Conservation (phyloP, 2,329 filamentous ascomycete species). For the Dactylella cylindrospora region DNA sequence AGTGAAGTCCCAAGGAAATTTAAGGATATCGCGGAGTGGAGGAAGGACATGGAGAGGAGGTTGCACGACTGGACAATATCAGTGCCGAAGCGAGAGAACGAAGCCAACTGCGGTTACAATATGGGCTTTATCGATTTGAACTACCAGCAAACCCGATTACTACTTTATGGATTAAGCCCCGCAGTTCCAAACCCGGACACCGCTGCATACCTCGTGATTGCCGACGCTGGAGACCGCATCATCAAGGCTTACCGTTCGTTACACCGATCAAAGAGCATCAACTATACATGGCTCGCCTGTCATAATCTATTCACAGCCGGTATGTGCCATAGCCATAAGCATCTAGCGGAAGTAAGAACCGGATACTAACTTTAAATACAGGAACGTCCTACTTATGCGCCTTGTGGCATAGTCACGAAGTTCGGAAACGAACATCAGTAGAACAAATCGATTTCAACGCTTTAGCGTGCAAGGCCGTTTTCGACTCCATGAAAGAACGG, state of each 20-base stretch:
- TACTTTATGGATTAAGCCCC: conserved; percentile 48
- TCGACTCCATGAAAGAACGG: conserved; percentile 47
- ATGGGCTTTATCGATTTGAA: conserved; percentile 48
- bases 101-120: conserved; percentile 47
- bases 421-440: conserved; percentile 47
- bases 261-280: conserved; percentile 55
- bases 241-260: conserved; percentile 55
- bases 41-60: conserved; percentile 79
- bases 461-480: conserved; percentile 46
- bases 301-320: conserved; percentile 58
- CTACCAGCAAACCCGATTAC: conserved; percentile 47
- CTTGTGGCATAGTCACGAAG: conserved; percentile 47
- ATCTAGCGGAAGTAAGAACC: background rate
- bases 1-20: conserved; percentile 78
- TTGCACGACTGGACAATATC: conserved; percentile 78
- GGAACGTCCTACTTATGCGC: conserved; percentile 49
- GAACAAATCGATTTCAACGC: conserved; percentile 48
- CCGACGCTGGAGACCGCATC: conserved; percentile 47
- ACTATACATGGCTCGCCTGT: conserved; percentile 58
- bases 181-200: conserved; percentile 46
- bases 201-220: conserved; percentile 46
- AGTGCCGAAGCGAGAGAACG: conserved; percentile 45
- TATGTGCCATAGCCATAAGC: conserved; percentile 45
- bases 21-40: conserved; percentile 82
- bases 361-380: conserved; percentile 1